Conservation (phyloP, 2,329 filamentous ascomycete species). For the Talaromyces sp. region DNA sequence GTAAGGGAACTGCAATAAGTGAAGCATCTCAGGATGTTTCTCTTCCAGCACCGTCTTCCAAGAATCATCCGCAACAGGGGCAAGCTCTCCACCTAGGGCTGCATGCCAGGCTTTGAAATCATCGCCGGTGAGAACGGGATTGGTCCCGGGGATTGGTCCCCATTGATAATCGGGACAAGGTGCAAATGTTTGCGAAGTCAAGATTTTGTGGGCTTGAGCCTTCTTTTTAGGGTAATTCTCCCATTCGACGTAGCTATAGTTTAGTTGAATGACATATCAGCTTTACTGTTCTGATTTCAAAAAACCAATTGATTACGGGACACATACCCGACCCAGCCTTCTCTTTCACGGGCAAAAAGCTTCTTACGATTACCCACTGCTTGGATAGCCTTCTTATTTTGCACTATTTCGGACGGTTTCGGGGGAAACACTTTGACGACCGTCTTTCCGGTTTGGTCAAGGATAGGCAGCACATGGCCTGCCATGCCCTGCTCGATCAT, state of each 20-base stretch:
- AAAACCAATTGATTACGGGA: too few species aligned
- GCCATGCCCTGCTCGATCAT: background rate
- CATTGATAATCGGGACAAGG: conserved; percentile 51
- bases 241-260: conserved; percentile 53
- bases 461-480: background rate
- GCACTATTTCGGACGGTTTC: background rate
- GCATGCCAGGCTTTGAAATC: conserved; percentile 56
- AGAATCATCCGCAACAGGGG: conserved; percentile 50
- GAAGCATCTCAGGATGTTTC: conserved; percentile 56
- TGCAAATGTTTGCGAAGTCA: conserved; percentile 48
- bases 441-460: background rate
- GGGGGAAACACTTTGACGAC: background rate
- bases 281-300: conserved; percentile 29
- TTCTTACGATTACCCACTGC: background rate
- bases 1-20: conserved; percentile 58
- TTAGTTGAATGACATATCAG: too few species aligned
- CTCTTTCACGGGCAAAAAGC: background rate
- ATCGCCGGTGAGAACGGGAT: conserved; percentile 52
- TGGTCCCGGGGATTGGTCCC: conserved; percentile 49
- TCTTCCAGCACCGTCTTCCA: conserved; percentile 53
- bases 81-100: conserved; percentile 44
- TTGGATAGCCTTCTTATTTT: background rate
- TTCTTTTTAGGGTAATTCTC: conserved; percentile 65
- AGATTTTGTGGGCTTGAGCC: conserved; percentile 50
- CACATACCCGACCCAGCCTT: background rate